Evolutionary conservation across 805 yeast genomes (phyloP).

Genomic region (Myxozyma neotropica): DNA sequence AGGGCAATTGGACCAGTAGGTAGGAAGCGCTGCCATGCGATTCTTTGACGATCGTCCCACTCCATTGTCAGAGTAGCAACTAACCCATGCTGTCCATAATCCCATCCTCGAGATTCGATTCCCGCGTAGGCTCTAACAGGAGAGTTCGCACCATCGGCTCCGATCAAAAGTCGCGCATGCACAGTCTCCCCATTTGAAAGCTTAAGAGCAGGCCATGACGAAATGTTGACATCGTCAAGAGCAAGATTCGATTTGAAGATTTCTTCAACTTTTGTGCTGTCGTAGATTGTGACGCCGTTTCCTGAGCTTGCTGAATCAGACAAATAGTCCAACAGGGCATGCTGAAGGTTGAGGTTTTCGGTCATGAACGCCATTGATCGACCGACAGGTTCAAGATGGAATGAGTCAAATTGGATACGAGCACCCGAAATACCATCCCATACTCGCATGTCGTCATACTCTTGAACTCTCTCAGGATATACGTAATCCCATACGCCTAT

Average conservation of each 20-base stretch:
- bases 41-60: slow-evolving; percentile 65
- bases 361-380: slow-evolving; percentile 72
- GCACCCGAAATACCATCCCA: slow-evolving; percentile 83
- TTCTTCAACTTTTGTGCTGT: slow-evolving; percentile 65
- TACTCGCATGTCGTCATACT: slow-evolving; percentile 79
- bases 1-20: slow-evolving; percentile 92
- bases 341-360: slow-evolving; percentile 83
- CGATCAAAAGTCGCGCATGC: slow-evolving; percentile 51
- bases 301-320: slow-evolving; percentile 45
- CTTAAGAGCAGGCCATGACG: slow-evolving; percentile 73
- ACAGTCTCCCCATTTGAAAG: slow-evolving; percentile 65
- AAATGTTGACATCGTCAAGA: slow-evolving; percentile 41
- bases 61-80: slow-evolving; percentile 84
- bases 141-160: slow-evolving; percentile 95
- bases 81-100: slow-evolving; percentile 83
- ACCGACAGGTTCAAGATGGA: slow-evolving; percentile 35
- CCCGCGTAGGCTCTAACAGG: slow-evolving; percentile 83
- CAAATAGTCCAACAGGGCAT: slow-evolving; percentile 62
- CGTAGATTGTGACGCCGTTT: slow-evolving; percentile 50
- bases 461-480: slow-evolving; percentile 68
- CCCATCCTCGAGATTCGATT: slow-evolving; percentile 90
- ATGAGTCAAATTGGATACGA: slow-evolving; percentile 68
- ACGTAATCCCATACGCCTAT: slow-evolving; percentile 80
- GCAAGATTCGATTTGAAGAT: slow-evolving; percentile 46
- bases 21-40: slow-evolving; percentile 93